A percentile compares a stretch with the other conserved stretches of the same genome.
phyloP scores from a whole-genome alignment of 2,329 filamentous ascomycete species.

The Colletotrichum caudatum region DNA sequence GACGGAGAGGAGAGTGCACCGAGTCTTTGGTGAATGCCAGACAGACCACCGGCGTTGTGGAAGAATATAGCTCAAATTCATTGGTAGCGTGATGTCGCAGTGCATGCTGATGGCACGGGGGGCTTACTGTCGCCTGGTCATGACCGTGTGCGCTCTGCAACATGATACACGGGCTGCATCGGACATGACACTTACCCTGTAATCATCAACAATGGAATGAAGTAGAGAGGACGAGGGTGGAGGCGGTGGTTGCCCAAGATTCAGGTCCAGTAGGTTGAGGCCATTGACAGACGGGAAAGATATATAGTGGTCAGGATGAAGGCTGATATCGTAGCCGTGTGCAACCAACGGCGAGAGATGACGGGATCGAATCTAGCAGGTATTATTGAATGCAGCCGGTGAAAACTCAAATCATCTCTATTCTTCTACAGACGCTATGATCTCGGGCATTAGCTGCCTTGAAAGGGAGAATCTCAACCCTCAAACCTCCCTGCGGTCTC shows the following conservation, averaged over 20 bases:
- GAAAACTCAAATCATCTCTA: neutral
- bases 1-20: neutral
- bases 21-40: constrained; percentile 58
- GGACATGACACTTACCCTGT: too few species aligned
- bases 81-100: neutral
- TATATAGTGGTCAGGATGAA: too few species aligned
- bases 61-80: too few species aligned
- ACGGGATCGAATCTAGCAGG: neutral
- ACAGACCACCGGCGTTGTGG: neutral
- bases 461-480: neutral
- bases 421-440: neutral
- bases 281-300: too few species aligned
- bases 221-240: too few species aligned
- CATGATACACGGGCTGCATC: neutral
- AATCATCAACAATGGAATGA: too few species aligned
- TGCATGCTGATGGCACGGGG: neutral
- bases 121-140: neutral
- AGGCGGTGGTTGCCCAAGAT: too few species aligned
- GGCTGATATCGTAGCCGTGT: too few species aligned
- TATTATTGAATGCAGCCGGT: neutral
- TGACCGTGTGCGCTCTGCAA: neutral
- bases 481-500: constrained; percentile 12
- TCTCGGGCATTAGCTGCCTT: neutral
- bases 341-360: neutral
- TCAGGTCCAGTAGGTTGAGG: too few species aligned